A percentile compares a stretch with the other conserved stretches of the same genome.
These are phyloP conservation scores for Pichia kudriavzevii DNA, from an alignment of 1,139 yeast genomes.

Conservation along the genomic window DNA sequence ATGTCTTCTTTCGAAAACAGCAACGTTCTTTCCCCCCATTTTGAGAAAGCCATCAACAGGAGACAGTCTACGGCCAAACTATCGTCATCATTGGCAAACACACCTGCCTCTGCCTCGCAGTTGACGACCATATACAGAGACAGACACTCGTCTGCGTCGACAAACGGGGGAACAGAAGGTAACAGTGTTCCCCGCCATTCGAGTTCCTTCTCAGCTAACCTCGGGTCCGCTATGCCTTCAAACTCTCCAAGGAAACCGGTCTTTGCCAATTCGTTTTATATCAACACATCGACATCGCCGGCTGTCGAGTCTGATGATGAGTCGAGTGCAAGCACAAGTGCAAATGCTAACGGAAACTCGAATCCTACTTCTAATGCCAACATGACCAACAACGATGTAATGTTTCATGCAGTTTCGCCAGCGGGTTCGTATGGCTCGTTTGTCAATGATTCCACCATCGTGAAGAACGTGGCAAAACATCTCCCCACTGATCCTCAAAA, in stretches of 20 bases:
- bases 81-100: slow-evolving; percentile 9
- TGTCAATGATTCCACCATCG: slow-evolving; percentile 23
- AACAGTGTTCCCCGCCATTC: neutral
- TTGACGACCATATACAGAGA: slow-evolving; percentile 9
- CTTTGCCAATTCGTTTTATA: too few relatives aligned
- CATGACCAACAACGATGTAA: too few relatives aligned
- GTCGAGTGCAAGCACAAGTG: neutral
- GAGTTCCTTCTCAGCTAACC: too few relatives aligned
- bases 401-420: slow-evolving; percentile 4
- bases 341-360: slow-evolving; percentile 1
- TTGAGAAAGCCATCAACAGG: too few relatives aligned
- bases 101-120: slow-evolving; percentile 9
- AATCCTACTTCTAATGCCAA: too few relatives aligned
- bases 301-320: slow-evolving; percentile 17
- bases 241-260: too few relatives aligned
- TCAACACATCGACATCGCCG: slow-evolving; percentile 9
- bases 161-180: slow-evolving; percentile 1
- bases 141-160: slow-evolving; percentile 9
- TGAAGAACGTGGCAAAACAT: slow-evolving; percentile 24
- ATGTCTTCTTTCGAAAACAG: too few relatives aligned
- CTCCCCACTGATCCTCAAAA: slow-evolving; percentile 28
- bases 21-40: too few relatives aligned
- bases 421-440: slow-evolving; percentile 19
- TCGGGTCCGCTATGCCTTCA: too few relatives aligned
- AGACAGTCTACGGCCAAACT: slow-evolving; percentile 13